Evolutionary conservation across 108 stramenopile genomes (phyloP), one percentile per base, ranked within the genome.

Genomic region (Skeletonema costatum): DNA sequence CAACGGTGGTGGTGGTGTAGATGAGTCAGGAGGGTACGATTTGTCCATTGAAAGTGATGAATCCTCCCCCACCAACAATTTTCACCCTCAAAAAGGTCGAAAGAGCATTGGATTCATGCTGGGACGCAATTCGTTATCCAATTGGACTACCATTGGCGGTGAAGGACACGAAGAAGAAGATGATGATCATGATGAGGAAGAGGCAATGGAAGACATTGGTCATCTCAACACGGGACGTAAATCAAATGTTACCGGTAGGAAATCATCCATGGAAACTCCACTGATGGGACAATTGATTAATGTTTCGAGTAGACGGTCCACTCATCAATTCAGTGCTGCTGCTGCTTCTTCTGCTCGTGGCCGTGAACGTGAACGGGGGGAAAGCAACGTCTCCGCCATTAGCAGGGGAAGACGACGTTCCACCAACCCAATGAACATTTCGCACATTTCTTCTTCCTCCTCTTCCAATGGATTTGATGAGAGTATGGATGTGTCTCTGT

Each of bases 371-470:
- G 59, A 70, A 21, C 46, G 14, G 39, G 50, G 39, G 16, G 56
- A 19, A 12, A 25, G 44, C 10, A 50, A 30, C 66, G 6, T 46
- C 21, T 17, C 39, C 39, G 44, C 44, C 14, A 16, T n/a, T 46
- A 46, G 44, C 3, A 16, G 44, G 16, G 44, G 44, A 46, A n/a
- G 44, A 16, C 44, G 33, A 21, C 66, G 66, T 12, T 59, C 60
- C 14, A 25, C 70, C 3, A 44, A 16, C 25, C 66, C 62, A 12
- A 35, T 63, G 2, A 81, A 81, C 48, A 19, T 81, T 31, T 75
- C 74, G 14, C 80, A 81, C 64, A 81, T 81, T 75, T 81, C 80
- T n/a, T 68, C 66, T 30, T 74, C 73, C 60, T 75, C 74, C 2
- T 70, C 68, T 35, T 46, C 44, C 44, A 71, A 60, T 71, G 70